Evolutionary conservation across 768 basidiomycete genomes (phyloP).

Genomic region (Pholiota conissans): DNA sequence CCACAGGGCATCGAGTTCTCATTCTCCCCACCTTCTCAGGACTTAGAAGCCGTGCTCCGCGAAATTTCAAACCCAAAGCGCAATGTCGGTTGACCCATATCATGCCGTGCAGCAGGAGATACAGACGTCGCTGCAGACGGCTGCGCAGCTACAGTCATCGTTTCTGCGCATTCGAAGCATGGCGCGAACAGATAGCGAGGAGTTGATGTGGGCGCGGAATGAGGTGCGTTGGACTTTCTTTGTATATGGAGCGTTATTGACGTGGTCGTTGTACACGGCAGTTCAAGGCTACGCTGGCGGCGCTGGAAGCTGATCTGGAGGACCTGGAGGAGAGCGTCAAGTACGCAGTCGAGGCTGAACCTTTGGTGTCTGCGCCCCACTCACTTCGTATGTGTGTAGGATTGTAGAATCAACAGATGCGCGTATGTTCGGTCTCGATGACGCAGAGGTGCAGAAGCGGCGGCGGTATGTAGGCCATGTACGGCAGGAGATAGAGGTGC

Average conservation of each 20-base stretch:
- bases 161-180: slow-evolving; percentile 78
- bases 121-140: slow-evolving; percentile 69
- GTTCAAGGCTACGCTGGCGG: slow-evolving; percentile 75
- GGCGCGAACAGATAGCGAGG: slow-evolving; percentile 74
- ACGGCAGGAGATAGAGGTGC: slow-evolving; percentile 76
- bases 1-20: background rate
- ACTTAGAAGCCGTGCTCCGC: background rate
- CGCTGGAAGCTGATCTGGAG: slow-evolving; percentile 85
- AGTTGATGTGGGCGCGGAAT: slow-evolving; percentile 75
- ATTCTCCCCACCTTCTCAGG: background rate
- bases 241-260: background rate
- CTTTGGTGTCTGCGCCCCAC: background rate
- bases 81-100: slow-evolving; percentile 73
- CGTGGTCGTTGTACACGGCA: slow-evolving; percentile 24
- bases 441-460: slow-evolving; percentile 72
- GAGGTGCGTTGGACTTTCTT: slow-evolving; percentile 49
- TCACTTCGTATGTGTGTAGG: slow-evolving; percentile 34
- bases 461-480: slow-evolving; percentile 77
- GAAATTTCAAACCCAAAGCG: background rate
- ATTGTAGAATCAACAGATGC: slow-evolving; percentile 88
- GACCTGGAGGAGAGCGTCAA: slow-evolving; percentile 94
- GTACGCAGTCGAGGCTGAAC: slow-evolving; percentile 38
- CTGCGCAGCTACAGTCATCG: slow-evolving; percentile 70
- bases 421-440: slow-evolving; percentile 79
- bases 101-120: slow-evolving; percentile 86